Evolutionary conservation across 331 rosid species (phyloP), one percentile per base, ranked within the genome.

Genomic region (Rosa hybrid): DNA sequence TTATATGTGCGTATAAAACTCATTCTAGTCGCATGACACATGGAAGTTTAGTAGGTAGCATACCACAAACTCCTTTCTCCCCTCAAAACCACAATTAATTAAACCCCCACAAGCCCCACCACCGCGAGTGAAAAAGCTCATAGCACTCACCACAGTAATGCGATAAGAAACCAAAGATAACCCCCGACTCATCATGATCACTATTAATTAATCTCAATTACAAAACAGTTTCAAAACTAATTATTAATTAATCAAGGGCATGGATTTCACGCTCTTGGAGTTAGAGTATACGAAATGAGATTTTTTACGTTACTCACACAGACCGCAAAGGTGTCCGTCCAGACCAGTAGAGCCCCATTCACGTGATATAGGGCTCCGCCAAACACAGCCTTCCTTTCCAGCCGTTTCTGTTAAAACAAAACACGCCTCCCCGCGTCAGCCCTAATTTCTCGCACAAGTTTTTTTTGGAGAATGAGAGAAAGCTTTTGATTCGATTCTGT

Each of bases 21-120:
- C 84, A 85, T 84, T 74, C 76, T 49, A 30, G 73, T 68, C 74
- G 76, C 87, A 85, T 83, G 87, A 80, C 83, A 67, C 81, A 65
- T 80, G 82, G 68, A 71, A 60, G 27, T 46, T 69, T 76, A 53
- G 82, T 88, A 80, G 88, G 88, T 85, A 18, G 87, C 78, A 71
- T 83, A 74, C 69, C 81, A n/a, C 44, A 76, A 85, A 63, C 80
- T 83, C 90, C 82, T 88, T 84, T 77, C 74, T 72, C 68, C 5
- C 21, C 39, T 8, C 30, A 30, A 64, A 78, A 65, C 75, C 21
- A 41, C 76, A 45, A 1, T 45, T 34, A 45, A 1, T 45, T 34
- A 12, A 25, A 41, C 25, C 60, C 60, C 13, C 76, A 68, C 84
- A 72, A 77, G 80, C 46, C 21, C 69, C 72, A 12, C 27, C 16